These are phyloP conservation scores for Sophora flavescens DNA, from an alignment of 306 rosid genomes.

Conservation along the genomic window DNA sequence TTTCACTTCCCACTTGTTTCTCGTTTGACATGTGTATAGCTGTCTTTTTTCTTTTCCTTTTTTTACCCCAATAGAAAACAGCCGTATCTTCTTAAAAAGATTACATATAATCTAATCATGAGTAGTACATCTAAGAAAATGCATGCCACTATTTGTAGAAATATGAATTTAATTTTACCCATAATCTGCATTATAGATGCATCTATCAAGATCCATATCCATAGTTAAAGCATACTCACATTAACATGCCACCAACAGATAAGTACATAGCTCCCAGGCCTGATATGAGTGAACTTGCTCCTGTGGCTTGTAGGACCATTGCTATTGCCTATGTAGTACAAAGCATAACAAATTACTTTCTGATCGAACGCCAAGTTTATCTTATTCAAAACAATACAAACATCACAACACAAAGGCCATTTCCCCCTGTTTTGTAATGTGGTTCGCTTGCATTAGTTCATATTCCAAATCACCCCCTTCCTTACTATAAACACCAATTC, in stretches of 20 bases:
- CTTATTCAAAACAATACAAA: constrained; percentile 20
- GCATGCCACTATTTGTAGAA: constrained; percentile 16
- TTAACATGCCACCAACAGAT: constrained; percentile 92
- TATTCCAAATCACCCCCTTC: constrained; percentile 25
- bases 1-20: constrained; percentile 11
- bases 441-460: constrained; percentile 23
- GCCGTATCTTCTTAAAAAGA: constrained; percentile 10
- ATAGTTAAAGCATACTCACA: constrained; percentile 67
- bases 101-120: constrained; percentile 15
- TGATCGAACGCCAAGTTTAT: constrained; percentile 12
- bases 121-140: constrained; percentile 11
- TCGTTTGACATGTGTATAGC: neutral
- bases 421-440: neutral
- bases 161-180: constrained; percentile 16
- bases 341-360: constrained; percentile 30
- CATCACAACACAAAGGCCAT: constrained; percentile 7
- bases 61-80: neutral
- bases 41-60: neutral
- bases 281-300: constrained; percentile 68
- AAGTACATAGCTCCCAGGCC: constrained; percentile 64
- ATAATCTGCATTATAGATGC: constrained; percentile 30
- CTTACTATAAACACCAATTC: constrained; percentile 24
- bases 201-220: constrained; percentile 36
- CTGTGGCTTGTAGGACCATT: constrained; percentile 79
- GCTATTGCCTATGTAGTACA: constrained; percentile 65